Evolutionary conservation across 2,329 filamentous ascomycete genomes (phyloP).

Genomic region (Aspergillus pseudoterreus): DNA sequence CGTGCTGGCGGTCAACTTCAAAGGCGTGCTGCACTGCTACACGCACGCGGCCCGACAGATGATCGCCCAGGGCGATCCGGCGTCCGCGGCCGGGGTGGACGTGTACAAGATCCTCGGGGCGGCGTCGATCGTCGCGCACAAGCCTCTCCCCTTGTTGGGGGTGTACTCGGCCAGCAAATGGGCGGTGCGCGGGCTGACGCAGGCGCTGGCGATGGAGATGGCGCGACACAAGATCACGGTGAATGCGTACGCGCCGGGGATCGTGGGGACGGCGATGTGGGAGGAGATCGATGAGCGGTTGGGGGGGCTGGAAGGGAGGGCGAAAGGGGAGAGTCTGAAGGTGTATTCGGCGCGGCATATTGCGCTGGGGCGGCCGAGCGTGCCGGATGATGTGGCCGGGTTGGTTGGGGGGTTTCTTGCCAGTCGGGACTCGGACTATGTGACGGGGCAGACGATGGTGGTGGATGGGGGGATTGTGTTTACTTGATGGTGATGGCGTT

Average conservation of each 20-base stretch:
- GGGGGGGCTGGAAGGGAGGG: constrained; percentile 48
- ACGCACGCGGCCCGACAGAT: constrained; percentile 61
- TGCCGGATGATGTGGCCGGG: constrained; percentile 61
- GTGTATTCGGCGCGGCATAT: constrained; percentile 54
- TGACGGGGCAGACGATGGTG: constrained; percentile 63
- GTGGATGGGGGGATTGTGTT: constrained; percentile 60
- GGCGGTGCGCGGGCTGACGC: constrained; percentile 63
- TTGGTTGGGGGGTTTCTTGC: constrained; percentile 61
- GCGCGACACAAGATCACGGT: constrained; percentile 62
- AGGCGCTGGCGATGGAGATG: constrained; percentile 64
- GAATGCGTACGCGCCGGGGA: constrained; percentile 65
- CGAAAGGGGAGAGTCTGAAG: constrained; percentile 54
- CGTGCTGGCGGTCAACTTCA: constrained; percentile 64
- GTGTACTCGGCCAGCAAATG: constrained; percentile 65
- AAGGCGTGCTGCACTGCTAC: constrained; percentile 64
- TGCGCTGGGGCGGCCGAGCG: constrained; percentile 55
- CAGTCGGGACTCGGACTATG: constrained; percentile 58
- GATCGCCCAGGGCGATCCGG: constrained; percentile 55
- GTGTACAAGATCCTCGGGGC: constrained; percentile 52
- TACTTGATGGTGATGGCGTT: neutral
- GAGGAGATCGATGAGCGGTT: constrained; percentile 62
- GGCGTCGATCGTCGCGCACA: constrained; percentile 57
- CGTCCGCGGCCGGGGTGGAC: constrained; percentile 19
- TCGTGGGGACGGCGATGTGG: constrained; percentile 67
- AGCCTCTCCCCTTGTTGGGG: constrained; percentile 55